These are phyloP conservation scores for Penicillium glabrum DNA, from an alignment of 2,329 filamentous ascomycete species.

Conservation along the genomic window DNA sequence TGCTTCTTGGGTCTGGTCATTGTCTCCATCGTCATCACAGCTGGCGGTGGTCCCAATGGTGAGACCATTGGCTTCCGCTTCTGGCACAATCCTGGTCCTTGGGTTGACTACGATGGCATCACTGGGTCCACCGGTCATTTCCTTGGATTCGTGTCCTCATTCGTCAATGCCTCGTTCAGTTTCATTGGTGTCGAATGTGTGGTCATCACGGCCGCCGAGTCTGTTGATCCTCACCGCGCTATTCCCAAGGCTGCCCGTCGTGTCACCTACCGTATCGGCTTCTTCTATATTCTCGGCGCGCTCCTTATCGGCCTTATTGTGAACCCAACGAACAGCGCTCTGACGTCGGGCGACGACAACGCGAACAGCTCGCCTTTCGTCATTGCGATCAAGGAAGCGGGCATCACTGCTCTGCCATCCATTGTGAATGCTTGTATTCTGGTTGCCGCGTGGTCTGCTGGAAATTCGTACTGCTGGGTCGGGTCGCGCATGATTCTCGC, in stretches of 20 bases:
- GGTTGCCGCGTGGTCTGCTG: conserved; percentile 41
- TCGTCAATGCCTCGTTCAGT: conserved; percentile 42
- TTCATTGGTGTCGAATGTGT: conserved; percentile 44
- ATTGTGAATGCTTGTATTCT: conserved; percentile 39
- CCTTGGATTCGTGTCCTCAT: conserved; percentile 37
- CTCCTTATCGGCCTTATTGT: conserved; percentile 33
- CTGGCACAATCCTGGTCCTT: conserved; percentile 35
- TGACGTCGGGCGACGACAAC: conserved; percentile 28
- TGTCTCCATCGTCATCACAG: conserved; percentile 33
- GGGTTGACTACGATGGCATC: conserved; percentile 33
- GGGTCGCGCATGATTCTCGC: conserved; percentile 62
- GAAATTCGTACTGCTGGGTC: conserved; percentile 47
- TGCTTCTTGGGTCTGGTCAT: conserved; percentile 32
- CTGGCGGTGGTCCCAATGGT: conserved; percentile 32
- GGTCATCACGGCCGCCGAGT: conserved; percentile 43
- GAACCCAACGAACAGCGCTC: conserved; percentile 17
- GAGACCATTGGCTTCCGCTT: conserved; percentile 36
- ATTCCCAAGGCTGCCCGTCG: conserved; percentile 44
- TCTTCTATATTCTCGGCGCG: conserved; percentile 39
- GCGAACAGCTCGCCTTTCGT: conserved; percentile 37
- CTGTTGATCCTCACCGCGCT: conserved; percentile 37
- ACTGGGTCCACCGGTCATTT: conserved; percentile 36
- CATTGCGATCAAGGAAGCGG: conserved; percentile 35
- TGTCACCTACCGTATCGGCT: conserved; percentile 40
- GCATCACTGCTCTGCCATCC: conserved; percentile 34